Conservation (phyloP, 805 yeast species). For the Ogataea corticis region DNA sequence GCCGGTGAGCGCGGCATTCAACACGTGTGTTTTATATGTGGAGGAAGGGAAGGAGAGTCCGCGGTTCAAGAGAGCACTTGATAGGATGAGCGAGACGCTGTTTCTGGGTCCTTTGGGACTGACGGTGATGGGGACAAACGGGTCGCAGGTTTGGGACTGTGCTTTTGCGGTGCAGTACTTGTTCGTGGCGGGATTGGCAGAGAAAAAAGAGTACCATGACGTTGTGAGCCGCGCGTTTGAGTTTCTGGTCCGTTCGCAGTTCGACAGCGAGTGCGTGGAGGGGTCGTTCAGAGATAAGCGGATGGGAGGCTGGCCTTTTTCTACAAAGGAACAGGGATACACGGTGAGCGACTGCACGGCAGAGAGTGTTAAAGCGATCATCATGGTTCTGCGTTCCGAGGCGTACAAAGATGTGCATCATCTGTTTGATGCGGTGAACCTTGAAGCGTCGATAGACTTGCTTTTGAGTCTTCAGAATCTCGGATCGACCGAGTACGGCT, state of each 20-base stretch:
- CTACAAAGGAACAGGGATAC: conserved; percentile 94
- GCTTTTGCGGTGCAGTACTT: conserved; percentile 87
- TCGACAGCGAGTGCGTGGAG: conserved; percentile 71
- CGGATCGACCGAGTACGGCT: conserved; percentile 79
- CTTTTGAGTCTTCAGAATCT: conserved; percentile 74
- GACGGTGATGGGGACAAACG: conserved; percentile 95
- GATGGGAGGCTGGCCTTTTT: conserved; percentile 93
- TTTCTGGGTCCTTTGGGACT: conserved; percentile 90
- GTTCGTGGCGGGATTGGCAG: conserved; percentile 77
- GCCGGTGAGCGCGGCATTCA: conserved; percentile 88
- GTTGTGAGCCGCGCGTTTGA: conserved; percentile 64
- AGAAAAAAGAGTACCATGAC: conserved; percentile 61
- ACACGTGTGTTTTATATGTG: conserved; percentile 65
- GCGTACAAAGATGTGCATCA: conserved; percentile 42
- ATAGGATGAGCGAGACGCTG: conserved; percentile 70
- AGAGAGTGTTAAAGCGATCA: conserved; percentile 88
- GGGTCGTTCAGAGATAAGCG: conserved; percentile 84
- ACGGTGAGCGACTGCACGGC: conserved; percentile 97
- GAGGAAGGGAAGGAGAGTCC: conserved; percentile 72
- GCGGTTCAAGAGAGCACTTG: conserved; percentile 53
- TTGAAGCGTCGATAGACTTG: conserved; percentile 74
- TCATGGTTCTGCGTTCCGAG: conserved; percentile 79
- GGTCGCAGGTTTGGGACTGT: conserved; percentile 96
- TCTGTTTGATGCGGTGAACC: conserved; percentile 48
- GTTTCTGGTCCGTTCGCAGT: conserved; percentile 81